phyloP scores from a whole-genome alignment of 495 filamentous ascomycete genomes.

The Bombardia bombarda region DNA sequence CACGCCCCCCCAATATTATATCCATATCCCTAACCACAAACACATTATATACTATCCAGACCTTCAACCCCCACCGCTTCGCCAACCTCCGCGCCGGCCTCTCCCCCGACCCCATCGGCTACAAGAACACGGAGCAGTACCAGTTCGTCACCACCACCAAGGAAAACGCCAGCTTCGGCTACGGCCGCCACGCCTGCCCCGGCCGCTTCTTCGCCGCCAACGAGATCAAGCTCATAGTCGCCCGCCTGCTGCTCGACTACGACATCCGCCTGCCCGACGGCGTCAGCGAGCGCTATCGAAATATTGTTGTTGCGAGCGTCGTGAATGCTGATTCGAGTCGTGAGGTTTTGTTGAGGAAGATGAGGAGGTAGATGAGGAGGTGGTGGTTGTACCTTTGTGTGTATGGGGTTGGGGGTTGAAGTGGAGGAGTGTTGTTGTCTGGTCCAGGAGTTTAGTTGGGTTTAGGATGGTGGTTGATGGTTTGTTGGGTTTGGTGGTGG shows the following conservation, averaged over 20 bases:
- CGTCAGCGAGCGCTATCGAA: background rate
- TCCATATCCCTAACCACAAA: background rate
- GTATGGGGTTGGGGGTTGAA: no score
- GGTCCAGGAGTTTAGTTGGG: no score
- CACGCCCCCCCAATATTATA: background rate
- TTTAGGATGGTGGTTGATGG: no score
- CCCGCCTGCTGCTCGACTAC: background rate
- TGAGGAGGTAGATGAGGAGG: no score
- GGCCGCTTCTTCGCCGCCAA: slow-evolving; percentile 46
- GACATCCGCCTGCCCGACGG: background rate
- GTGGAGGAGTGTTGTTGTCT: no score
- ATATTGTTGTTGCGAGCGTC: background rate
- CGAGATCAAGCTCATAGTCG: slow-evolving; percentile 30
- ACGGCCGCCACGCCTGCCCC: slow-evolving; percentile 44
- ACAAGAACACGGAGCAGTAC: background rate
- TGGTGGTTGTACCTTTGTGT: no score
- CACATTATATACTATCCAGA: background rate
- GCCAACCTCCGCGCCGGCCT: background rate
- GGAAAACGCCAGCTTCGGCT: slow-evolving; percentile 31
- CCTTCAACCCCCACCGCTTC: slow-evolving; percentile 4
- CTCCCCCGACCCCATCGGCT: background rate
- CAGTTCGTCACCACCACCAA: slow-evolving; percentile 1
- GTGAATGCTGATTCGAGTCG: background rate
- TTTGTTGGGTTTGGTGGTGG: no score
- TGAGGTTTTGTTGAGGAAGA: background rate